phyloP scores from a whole-genome alignment of 2,329 filamentous ascomycete species.

The Ceratocystis alfenasii region DNA sequence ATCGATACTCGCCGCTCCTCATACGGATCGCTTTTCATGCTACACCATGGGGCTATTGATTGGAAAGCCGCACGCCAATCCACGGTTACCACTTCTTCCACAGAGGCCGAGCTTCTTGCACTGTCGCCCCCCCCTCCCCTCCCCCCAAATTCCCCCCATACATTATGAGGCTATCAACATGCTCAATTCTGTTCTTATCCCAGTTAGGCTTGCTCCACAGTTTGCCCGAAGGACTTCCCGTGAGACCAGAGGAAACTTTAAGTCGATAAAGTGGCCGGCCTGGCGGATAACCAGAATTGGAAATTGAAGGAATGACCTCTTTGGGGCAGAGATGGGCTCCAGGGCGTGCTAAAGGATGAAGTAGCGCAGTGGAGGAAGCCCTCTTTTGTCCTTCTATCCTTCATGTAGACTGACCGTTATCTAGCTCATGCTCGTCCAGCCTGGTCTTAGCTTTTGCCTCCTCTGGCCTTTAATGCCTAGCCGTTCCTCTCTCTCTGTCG shows the following conservation, averaged over 20 bases:
- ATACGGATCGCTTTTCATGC: no score
- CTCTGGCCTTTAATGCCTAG: neutral
- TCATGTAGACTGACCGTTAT: neutral
- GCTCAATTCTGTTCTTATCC: constrained; percentile 11
- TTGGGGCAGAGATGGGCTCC: neutral
- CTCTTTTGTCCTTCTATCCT: neutral
- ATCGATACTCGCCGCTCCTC: no score
- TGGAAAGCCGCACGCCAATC: no score
- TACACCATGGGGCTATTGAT: no score
- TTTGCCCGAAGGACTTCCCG: constrained; percentile 22
- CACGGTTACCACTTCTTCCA: no score
- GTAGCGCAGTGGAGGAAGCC: neutral
- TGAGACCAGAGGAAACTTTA: constrained; percentile 8
- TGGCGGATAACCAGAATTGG: neutral
- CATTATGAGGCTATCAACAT: neutral
- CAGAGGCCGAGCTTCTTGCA: no score
- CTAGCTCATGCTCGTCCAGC: neutral
- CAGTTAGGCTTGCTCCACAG: constrained; percentile 17
- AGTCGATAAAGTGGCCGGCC: constrained; percentile 4
- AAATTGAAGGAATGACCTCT: neutral
- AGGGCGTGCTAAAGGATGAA: neutral
- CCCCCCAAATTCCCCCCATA: no score
- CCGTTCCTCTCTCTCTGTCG: neutral
- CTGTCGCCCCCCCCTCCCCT: neutral
- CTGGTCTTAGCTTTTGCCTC: neutral